Percentiles rank a stretch among this genome's conserved stretches.
These are phyloP conservation scores for Lecanicillium sp. DNA, from an alignment of 2,329 filamentous ascomycete genomes.

Conservation along the genomic window DNA sequence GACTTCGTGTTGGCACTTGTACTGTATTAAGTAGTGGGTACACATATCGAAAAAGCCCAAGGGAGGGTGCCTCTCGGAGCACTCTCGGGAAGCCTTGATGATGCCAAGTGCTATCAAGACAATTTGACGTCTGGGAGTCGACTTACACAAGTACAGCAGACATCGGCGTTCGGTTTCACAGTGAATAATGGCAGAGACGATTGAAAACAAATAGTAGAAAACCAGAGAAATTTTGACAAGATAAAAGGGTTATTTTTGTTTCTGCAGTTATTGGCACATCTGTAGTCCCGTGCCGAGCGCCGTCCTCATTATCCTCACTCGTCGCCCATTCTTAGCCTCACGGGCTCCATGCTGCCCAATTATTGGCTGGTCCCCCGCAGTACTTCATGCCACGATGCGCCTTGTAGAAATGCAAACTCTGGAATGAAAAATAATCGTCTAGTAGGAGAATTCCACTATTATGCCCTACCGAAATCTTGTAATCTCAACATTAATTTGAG, in stretches of 20 bases:
- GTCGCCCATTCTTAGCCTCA: constrained; percentile 6
- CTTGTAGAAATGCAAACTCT: neutral
- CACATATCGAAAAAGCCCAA: constrained; percentile 20
- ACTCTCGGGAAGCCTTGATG: neutral
- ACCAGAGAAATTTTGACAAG: neutral
- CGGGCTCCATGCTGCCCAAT: constrained; percentile 3
- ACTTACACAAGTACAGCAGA: neutral
- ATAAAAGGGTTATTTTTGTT: neutral
- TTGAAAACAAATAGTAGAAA: neutral
- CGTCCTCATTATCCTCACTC: no score
- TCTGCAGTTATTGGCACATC: neutral
- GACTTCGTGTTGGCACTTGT: constrained; percentile 27
- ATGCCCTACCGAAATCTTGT: no score
- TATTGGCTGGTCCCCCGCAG: neutral
- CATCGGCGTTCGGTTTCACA: neutral
- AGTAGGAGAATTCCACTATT: neutral
- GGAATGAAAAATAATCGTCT: neutral
- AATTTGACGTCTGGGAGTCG: neutral
- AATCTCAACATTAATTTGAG: no score
- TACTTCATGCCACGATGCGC: neutral
- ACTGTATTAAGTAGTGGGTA: constrained; percentile 22
- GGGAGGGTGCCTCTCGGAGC: neutral
- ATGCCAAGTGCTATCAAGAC: no score
- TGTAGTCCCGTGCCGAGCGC: neutral
- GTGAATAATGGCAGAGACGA: neutral